Base-by-base conservation (phyloP, 2,329 filamentous ascomycete species). In the Pseudogymnoascus sp. region DNA sequence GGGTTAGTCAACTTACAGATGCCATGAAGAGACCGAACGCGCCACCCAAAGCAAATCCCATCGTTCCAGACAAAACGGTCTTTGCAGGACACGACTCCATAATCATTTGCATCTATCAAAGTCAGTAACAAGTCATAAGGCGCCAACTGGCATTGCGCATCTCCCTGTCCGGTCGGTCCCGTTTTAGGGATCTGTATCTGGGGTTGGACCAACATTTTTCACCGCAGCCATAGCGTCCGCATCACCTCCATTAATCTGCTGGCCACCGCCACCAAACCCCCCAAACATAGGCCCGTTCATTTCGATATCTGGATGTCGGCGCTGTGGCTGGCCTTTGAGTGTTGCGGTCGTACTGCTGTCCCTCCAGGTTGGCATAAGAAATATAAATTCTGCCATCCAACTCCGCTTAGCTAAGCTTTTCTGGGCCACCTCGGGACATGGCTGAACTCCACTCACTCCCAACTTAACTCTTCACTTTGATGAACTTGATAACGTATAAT, bases 11-110 rank as follows among this genome's bases (percentile, higher is more conserved):
- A 80, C 88, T 67, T 86, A 96, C 91, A 72, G 90, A 95, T 64
- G 93, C 91, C 93, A 97, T 99, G 81, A 99, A 99, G 71, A 97
- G 83, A 69, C 95, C 95, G 70, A 99, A 99, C 45, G 96, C 81
- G 71, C 92, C 95, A 66, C 95, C 95, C 68, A 99, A 88, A 38
- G 88, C 95, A 71, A 97, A 97, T 14, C 95, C 95, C 85, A 96
- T 96, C 23, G 89, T 90, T 63, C 93, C 95, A 0, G 93, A 90
- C 77, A 99, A 89, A 69, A 86, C 88, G 16, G 91, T 90, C 77
- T 99, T 99, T 63, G 88, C 88, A 23, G 88, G 86, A 74, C 95
- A 99, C 35, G 91, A 96, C 76, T 97, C 93, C 91, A 97, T 96
- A 1, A 73, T 58, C 31, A 60, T 66, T 71, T 72, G 70, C 71